These are phyloP conservation scores for Croton setiger DNA, from an alignment of 441 rosid species.

Conservation along the genomic window DNA sequence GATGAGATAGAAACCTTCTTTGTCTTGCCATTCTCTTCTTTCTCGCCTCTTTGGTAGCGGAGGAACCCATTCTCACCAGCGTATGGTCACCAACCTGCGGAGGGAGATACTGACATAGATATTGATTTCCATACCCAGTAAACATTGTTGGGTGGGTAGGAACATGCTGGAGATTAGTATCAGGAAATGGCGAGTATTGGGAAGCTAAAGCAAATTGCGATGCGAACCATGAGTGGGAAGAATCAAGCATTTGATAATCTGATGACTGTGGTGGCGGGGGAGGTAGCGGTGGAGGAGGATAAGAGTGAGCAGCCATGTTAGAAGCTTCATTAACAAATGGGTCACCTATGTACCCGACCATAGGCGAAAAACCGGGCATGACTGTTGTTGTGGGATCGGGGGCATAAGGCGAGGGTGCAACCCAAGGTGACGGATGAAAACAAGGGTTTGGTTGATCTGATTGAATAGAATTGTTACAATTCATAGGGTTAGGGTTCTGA, in stretches of 20 bases:
- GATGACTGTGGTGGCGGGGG: constrained; percentile 24
- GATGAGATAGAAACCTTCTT: constrained; percentile 60
- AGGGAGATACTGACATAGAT: constrained; percentile 40
- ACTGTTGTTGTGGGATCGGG: constrained; percentile 26
- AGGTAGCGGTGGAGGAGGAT: constrained; percentile 22
- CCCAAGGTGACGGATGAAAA: constrained; percentile 40
- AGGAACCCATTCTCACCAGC: constrained; percentile 52
- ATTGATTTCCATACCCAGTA: constrained; percentile 52
- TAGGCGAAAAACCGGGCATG: constrained; percentile 27
- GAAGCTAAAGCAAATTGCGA: constrained; percentile 46
- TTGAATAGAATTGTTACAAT: constrained; percentile 28
- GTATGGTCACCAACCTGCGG: constrained; percentile 42
- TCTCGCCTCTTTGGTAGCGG: constrained; percentile 86
- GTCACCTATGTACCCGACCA: constrained; percentile 38
- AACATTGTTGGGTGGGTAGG: constrained; percentile 33
- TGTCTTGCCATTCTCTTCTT: constrained; percentile 98
- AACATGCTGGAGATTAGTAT: constrained; percentile 23
- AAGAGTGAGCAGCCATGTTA: constrained; percentile 31
- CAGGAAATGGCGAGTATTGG: constrained; percentile 41
- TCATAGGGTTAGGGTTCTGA: constrained; percentile 58
- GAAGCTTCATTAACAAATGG: constrained; percentile 33
- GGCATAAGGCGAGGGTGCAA: constrained; percentile 26
- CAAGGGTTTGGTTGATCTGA: constrained; percentile 38
- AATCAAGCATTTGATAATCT: constrained; percentile 52
- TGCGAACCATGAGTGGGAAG: constrained; percentile 57